Evolutionary conservation across 1,284 basidiomycete species (phyloP), one percentile per base, ranked within the genome.

Genomic region (Butyriboletus appendiculatus): DNA sequence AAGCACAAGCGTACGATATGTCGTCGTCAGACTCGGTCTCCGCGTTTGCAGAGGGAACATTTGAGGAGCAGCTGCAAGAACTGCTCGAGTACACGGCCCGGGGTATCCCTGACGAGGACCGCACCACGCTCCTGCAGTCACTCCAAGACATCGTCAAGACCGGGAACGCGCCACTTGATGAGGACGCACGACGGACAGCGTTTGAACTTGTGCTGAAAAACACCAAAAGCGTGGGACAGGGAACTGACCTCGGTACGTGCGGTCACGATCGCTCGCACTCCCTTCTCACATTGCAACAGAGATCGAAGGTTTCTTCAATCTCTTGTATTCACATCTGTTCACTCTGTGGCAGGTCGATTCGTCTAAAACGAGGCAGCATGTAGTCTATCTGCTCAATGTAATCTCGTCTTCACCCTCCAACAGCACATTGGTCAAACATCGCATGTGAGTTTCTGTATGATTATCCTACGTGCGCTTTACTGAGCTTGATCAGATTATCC

Each of bases 1-100:
- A 12, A 41, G 34, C 39, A 16, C 48, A 45, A 45, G 24, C 12
- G 30, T 32, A 43, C 44, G 45, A 61, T 45, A 69, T 66, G 67
- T 53, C 65, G 9, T 39, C 43, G 35, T 50, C 65, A 48, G 92
- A 94, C 76, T 89, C 89, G 47, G 80, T 95, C 53, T 86, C 92
- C 53, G 85, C 95, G 63, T 93, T 92, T 66, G 85, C 90, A 24
- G 93, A 95, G 73, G 90, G 93, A 55, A 91, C 93, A 1, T 94
- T 92, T 66, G 83, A 88, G 68, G 90, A 94, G 40, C 71, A 94
- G 88, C 82, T 92, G 64, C 80, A 84, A 67, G 92, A 95, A 68
- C 76, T 94, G 41, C 82, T 91, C 42, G 82, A 84, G 63, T 95
- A 92, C 72, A 76, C 92, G 58, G 81, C 86, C 32, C 81, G 86